A percentile compares a stretch with the other conserved stretches of the same genome.
phyloP scores from a whole-genome alignment of 139 green algal species.

The Deuterostichococcus epilithicus region DNA sequence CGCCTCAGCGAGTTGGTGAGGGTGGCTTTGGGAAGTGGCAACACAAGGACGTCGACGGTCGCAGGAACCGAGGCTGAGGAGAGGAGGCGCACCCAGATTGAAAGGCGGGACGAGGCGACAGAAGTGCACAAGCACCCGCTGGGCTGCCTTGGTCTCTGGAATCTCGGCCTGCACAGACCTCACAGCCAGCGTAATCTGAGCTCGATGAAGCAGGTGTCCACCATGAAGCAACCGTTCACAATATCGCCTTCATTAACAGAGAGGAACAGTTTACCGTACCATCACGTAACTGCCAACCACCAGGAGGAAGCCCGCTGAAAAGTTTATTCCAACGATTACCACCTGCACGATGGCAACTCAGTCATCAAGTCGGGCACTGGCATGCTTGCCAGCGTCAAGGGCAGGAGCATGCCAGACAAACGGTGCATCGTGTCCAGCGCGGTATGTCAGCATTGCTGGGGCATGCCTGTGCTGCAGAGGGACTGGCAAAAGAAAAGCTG shows the following conservation, averaged over 20 bases:
- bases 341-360: conserved; percentile 22
- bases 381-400: no score
- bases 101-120: conserved; percentile 43
- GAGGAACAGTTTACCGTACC: conserved; percentile 3
- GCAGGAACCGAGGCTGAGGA: no score
- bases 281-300: conserved; percentile 35
- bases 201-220: no score
- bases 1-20: no score
- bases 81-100: conserved; percentile 24
- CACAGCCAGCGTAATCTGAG: no score
- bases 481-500: conserved; percentile 34
- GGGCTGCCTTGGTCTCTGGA: conserved; percentile 23
- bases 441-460: background rate
- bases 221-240: no score
- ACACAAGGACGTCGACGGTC: no score
- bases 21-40: no score
- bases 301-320: conserved; percentile 35
- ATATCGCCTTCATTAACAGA: no score
- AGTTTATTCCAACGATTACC: conserved; percentile 34
- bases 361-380: no score
- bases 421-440: no score
- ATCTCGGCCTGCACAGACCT: conserved; percentile 11
- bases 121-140: conserved; percentile 39
- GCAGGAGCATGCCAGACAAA: no score
- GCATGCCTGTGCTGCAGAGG: conserved; percentile 29